Percentiles rank a stretch among this genome's conserved stretches.
Evolutionary conservation across 208 protist species (phyloP).

Genomic region (Naegleria fowleri): DNA sequence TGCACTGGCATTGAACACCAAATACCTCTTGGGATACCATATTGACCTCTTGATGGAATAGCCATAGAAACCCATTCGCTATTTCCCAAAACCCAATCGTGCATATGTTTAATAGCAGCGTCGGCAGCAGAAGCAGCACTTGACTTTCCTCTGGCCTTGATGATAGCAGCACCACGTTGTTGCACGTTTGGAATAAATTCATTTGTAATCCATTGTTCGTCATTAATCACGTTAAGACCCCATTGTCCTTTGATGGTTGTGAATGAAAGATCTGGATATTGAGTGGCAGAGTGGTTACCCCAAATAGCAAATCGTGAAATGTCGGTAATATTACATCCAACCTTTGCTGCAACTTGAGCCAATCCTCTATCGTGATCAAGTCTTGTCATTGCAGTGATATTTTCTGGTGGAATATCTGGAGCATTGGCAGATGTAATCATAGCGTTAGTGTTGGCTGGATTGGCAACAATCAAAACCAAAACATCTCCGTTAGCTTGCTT

Average conservation of each 20-base stretch:
- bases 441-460: slow-evolving; percentile 96
- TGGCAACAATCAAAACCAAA: slow-evolving; percentile 84
- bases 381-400: slow-evolving; percentile 89
- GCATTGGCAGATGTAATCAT: slow-evolving; percentile 72
- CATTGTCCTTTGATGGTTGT: slow-evolving; percentile 58
- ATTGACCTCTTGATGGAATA: slow-evolving; percentile 71
- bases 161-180: slow-evolving; percentile 79
- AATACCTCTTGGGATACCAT: slow-evolving; percentile 75
- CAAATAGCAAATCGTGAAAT: slow-evolving; percentile 85
- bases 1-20: slow-evolving; percentile 86
- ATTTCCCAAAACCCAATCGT: slow-evolving; percentile 10
- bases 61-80: slow-evolving; percentile 76
- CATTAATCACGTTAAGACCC: slow-evolving; percentile 52
- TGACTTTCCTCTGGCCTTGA: slow-evolving; percentile 68
- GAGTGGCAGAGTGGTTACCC: slow-evolving; percentile 90
- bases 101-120: slow-evolving; percentile 20
- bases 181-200: slow-evolving; percentile 76
- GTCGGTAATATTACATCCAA: slow-evolving; percentile 52
- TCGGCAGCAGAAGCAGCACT: slow-evolving; percentile 85
- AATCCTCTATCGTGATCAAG: slow-evolving; percentile 91
- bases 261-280: slow-evolving; percentile 79
- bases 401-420: slow-evolving; percentile 54
- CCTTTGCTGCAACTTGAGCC: slow-evolving; percentile 67
- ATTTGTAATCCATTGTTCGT: slow-evolving; percentile 62
- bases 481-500: slow-evolving; percentile 69